Evolutionary conservation across 1,284 basidiomycete species (phyloP).

Genomic region (Irpex lacteus): DNA sequence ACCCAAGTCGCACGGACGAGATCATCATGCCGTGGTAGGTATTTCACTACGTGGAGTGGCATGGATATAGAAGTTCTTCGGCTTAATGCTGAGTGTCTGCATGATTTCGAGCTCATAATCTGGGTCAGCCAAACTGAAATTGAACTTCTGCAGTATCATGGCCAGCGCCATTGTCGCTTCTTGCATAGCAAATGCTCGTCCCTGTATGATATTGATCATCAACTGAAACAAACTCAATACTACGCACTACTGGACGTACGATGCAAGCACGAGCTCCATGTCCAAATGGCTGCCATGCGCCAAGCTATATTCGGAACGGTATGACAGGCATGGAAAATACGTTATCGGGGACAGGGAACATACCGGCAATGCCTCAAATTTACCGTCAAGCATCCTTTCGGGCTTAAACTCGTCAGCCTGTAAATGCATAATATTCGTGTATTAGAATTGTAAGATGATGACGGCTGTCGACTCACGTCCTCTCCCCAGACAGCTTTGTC

Average conservation of each 20-base stretch:
- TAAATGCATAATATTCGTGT: too few relatives aligned
- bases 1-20: too few relatives aligned
- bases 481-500: conserved; percentile 49
- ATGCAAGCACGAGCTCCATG: conserved; percentile 43
- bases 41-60: conserved; percentile 32
- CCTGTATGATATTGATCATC: conserved; percentile 17
- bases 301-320: conserved; percentile 24
- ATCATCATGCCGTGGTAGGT: neutral
- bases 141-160: conserved; percentile 42
- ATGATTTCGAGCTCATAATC: conserved; percentile 42
- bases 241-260: conserved; percentile 13
- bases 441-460: too few relatives aligned
- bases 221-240: neutral
- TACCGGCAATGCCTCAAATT: conserved; percentile 43
- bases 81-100: conserved; percentile 48
- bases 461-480: conserved; percentile 34
- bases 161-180: conserved; percentile 43
- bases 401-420: conserved; percentile 38
- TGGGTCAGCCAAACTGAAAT: conserved; percentile 40
- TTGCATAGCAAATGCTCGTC: conserved; percentile 48
- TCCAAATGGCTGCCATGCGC: conserved; percentile 47
- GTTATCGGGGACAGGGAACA: neutral
- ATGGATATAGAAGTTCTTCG: conserved; percentile 39
- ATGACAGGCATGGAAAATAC: too few relatives aligned
- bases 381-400: conserved; percentile 47